A percentile compares a stretch with the other conserved stretches of the same genome.
These are phyloP conservation scores for Pontederia crassipes DNA, from an alignment of 176 grass and related monocot species.

Conservation along the genomic window DNA sequence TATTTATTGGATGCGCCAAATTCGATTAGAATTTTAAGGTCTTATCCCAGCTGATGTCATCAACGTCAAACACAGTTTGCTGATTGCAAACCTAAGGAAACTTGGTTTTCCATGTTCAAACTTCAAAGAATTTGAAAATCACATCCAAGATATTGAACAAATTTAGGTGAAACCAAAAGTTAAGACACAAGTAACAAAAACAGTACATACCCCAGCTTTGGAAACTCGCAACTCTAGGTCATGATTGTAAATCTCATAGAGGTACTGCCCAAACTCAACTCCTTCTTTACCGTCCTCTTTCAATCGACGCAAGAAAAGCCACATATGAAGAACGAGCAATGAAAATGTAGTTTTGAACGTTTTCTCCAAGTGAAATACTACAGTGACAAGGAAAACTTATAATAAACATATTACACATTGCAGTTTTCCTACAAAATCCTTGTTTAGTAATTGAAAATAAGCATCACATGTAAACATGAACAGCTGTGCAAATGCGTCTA, in stretches of 20 bases:
- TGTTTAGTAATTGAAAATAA: too few species aligned
- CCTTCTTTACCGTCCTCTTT: slow-evolving; percentile 94
- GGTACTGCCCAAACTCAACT: slow-evolving; percentile 80
- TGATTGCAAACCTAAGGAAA: background rate
- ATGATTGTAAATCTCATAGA: slow-evolving; percentile 97
- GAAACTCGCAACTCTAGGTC: slow-evolving; percentile 92
- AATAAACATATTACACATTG: background rate
- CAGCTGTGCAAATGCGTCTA: too few species aligned
- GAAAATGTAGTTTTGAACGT: slow-evolving; percentile 99
- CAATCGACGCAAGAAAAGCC: slow-evolving; percentile 77
- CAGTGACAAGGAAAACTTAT: slow-evolving; percentile 17
- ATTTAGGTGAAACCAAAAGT: background rate
- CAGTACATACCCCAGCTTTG: slow-evolving; percentile 76
- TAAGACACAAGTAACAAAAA: background rate
- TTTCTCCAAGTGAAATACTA: slow-evolving; percentile 98
- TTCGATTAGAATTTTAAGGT: too few species aligned
- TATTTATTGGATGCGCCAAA: too few species aligned
- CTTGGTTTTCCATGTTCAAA: too few species aligned
- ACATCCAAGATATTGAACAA: too few species aligned
- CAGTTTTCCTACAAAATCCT: too few species aligned
- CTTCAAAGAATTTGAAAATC: too few species aligned
- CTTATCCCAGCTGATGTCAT: too few species aligned
- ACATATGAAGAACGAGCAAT: slow-evolving; percentile 95
- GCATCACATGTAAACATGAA: too few species aligned
- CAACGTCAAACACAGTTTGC: background rate